phyloP scores from a whole-genome alignment of 495 filamentous ascomycete genomes.

The Xylaria grammica region DNA sequence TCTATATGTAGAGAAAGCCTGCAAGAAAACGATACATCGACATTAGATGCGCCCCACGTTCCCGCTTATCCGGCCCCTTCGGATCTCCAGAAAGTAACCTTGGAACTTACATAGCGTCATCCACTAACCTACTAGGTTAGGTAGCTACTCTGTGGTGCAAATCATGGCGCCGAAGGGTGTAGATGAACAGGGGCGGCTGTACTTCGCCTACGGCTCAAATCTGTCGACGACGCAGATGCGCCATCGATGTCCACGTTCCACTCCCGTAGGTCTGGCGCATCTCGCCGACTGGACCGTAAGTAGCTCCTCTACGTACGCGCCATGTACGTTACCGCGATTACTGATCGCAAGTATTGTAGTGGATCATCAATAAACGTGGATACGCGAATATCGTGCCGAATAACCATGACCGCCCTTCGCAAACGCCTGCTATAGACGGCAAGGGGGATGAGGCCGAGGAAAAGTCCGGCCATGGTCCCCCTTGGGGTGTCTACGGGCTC shows the following conservation, averaged over 20 bases:
- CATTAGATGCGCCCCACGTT: no score
- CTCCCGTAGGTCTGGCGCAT: slow-evolving; percentile 41
- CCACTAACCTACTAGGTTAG: no score
- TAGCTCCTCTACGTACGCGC: neutral
- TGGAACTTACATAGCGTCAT: no score
- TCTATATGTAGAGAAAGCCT: no score
- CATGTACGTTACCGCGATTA: no score
- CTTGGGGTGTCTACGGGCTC: slow-evolving; percentile 44
- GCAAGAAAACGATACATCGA: no score
- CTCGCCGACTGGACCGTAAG: slow-evolving; percentile 37
- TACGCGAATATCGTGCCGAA: slow-evolving; percentile 47
- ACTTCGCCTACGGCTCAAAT: slow-evolving; percentile 52
- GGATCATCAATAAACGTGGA: slow-evolving; percentile 51
- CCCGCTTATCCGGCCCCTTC: no score
- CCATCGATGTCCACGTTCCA: slow-evolving; percentile 43
- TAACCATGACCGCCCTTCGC: neutral
- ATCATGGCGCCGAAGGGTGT: no score
- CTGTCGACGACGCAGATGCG: slow-evolving; percentile 48
- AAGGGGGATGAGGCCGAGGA: neutral
- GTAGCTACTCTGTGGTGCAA: no score
- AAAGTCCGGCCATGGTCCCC: neutral
- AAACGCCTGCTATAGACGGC: neutral
- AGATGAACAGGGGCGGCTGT: slow-evolving; percentile 23
- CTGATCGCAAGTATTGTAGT: slow-evolving; percentile 18
- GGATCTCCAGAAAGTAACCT: no score